Base-by-base conservation (phyloP, 495 filamentous ascomycete genomes). In the Lasiosphaeria ovina region DNA sequence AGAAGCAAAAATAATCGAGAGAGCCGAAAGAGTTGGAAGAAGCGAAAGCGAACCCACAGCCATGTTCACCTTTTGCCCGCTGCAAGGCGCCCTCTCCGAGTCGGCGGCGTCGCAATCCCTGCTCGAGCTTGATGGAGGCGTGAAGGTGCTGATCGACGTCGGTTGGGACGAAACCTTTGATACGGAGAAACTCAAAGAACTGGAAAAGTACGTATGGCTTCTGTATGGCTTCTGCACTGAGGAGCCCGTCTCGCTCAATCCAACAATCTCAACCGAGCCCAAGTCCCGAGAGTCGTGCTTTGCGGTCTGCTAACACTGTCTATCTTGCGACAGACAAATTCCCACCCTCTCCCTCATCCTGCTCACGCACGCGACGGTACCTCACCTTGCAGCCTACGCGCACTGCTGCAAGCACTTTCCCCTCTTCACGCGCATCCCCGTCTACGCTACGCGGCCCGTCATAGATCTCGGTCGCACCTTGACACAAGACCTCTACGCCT, bases 341-440 rank as follows among this genome's bases (percentile, higher is more conserved):
- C 87, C 93, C 7, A 96, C 93, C 6, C 82, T 99, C 35, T 97
- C 94, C 8, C 76, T 99, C 57, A 89, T 99, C 68, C 90, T 99
- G 36, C 83, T 99, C 60, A 98, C 94, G 4, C 94, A 99, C 69
- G 89, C 94, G 51, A 98, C 92, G 3, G 83, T 89, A 31, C 81
- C 89, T 35, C 95, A 98, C 72, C 84, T 99, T 55, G 94, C 89
- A 60, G 95, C 94, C 50, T 97, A 89, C 67, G 94, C 90, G 48
- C 93, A 99, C 72, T 97, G 92, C 80, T 99, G 95, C 84, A 96
- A 96, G 72, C 86, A 96, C 72, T 88, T 97, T 65, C 93, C 95
- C 55, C 83, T 88, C 47, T 98, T 99, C 75, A 88, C 87, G 1
- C 85, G 91, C 59, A 92, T 99, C 59, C 94, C 94, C n/a, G 86